Evolutionary conservation across 441 rosid genomes (phyloP).

Genomic region (Croton setiger): DNA sequence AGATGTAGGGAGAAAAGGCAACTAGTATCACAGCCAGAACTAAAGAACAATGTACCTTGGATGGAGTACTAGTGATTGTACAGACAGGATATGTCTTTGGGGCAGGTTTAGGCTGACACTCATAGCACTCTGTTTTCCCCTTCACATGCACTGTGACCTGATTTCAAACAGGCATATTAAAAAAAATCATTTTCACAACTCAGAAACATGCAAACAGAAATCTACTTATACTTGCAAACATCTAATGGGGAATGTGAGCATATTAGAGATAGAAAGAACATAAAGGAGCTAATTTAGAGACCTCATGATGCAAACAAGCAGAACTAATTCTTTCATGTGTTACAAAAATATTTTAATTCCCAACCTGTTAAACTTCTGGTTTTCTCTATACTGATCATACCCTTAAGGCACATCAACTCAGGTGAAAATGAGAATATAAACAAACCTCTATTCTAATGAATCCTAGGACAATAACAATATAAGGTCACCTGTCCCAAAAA

Average conservation of each 20-base stretch:
- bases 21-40: not conserved
- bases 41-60: slow-evolving; percentile 56
- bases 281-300: not conserved
- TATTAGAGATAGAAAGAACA: not conserved
- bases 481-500: slow-evolving; percentile 89
- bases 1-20: not conserved
- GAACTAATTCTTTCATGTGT: slow-evolving; percentile 6
- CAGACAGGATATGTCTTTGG: slow-evolving; percentile 99
- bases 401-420: not conserved
- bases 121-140: slow-evolving; percentile 94
- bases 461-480: slow-evolving; percentile 9
- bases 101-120: slow-evolving; percentile 91
- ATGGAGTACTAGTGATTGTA: slow-evolving; percentile 96
- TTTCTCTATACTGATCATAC: not conserved
- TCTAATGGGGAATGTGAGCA: not conserved
- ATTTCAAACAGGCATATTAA: slow-evolving; percentile 10
- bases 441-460: not conserved
- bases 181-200: slow-evolving; percentile 6
- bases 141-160: slow-evolving; percentile 93
- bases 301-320: not conserved
- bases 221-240: slow-evolving; percentile 7
- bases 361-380: not conserved
- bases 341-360: not conserved
- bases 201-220: slow-evolving; percentile 18
- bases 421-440: not conserved